Conservation (phyloP, 768 basidiomycete species). For the Paxillus ammoniavirescens region DNA sequence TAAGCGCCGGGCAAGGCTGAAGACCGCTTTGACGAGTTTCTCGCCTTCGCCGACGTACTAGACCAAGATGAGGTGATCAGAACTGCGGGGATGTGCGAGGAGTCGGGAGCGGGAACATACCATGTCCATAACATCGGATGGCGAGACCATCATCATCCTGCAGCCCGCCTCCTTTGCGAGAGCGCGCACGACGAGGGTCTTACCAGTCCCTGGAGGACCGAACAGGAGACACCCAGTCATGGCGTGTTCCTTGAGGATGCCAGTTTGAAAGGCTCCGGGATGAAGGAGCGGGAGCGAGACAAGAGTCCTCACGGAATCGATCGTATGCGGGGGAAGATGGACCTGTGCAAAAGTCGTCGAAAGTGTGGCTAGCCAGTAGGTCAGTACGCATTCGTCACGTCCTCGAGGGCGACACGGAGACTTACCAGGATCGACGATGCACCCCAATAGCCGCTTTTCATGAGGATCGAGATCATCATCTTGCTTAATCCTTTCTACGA, state of each 20-base stretch:
- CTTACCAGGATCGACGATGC: constrained; percentile 82
- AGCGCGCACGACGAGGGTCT: constrained; percentile 86
- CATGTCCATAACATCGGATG: constrained; percentile 97
- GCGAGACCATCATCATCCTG: constrained; percentile 86
- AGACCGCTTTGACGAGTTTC: constrained; percentile 86
- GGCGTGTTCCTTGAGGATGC: constrained; percentile 86
- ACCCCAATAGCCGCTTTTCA: constrained; percentile 76
- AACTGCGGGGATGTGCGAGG: background rate
- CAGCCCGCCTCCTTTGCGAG: constrained; percentile 93
- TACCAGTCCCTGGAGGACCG: constrained; percentile 92
- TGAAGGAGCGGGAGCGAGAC: constrained; percentile 87
- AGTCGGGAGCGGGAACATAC: constrained; percentile 38
- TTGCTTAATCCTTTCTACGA: constrained; percentile 74
- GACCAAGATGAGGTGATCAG: constrained; percentile 4
- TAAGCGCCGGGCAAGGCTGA: constrained; percentile 79
- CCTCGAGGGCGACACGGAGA: background rate
- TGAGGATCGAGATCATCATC: constrained; percentile 77
- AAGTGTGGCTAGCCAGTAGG: constrained; percentile 51
- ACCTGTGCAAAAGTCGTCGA: constrained; percentile 86
- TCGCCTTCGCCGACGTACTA: constrained; percentile 90
- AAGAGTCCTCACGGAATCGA: constrained; percentile 89
- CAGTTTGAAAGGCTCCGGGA: constrained; percentile 83
- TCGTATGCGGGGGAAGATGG: constrained; percentile 83
- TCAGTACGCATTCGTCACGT: constrained; percentile 4
- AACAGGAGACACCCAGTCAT: constrained; percentile 92